A percentile compares a stretch with the other conserved stretches of the same genome.
Conservation (phyloP, 2,329 filamentous ascomycete genomes). For the Colletotrichum acutatum region DNA sequence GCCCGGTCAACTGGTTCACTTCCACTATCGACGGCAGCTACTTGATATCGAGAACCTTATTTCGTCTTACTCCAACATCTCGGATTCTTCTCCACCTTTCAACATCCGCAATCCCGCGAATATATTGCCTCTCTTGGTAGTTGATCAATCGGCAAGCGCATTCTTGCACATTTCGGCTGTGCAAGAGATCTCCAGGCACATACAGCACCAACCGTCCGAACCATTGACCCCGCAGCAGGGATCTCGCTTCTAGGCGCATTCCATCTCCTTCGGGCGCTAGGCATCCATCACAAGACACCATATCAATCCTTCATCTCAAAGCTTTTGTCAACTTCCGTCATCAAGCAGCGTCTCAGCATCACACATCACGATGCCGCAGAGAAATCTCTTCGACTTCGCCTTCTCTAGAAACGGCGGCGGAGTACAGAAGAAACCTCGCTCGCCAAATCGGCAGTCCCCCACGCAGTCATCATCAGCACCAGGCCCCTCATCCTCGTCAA, state of each 20-base stretch:
- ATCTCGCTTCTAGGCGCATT: not conserved
- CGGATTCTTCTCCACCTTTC: not conserved
- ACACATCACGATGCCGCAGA: constrained; percentile 14
- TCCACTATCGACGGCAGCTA: not conserved
- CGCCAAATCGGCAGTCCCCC: not conserved
- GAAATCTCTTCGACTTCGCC: constrained; percentile 14
- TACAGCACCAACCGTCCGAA: not conserved
- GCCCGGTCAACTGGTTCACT: not conserved
- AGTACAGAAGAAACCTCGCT: not conserved
- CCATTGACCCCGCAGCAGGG: not conserved
- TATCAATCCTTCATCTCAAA: not conserved
- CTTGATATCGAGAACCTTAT: not conserved
- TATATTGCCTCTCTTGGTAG: not conserved
- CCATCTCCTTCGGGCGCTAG: not conserved
- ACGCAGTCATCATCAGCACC: not conserved
- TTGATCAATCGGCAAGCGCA: not conserved
- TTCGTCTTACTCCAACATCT: not conserved
- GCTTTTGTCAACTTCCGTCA: not conserved
- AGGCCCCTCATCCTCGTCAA: not conserved
- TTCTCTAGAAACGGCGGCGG: constrained; percentile 5
- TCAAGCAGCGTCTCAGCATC: not conserved
- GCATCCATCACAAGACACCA: not conserved
- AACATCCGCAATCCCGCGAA: not conserved
- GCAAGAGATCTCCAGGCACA: not conserved
- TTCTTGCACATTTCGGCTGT: not conserved